Evolutionary conservation across 371 early-diverging fungal species (phyloP).

Genomic region (Mucor ambiguus): DNA sequence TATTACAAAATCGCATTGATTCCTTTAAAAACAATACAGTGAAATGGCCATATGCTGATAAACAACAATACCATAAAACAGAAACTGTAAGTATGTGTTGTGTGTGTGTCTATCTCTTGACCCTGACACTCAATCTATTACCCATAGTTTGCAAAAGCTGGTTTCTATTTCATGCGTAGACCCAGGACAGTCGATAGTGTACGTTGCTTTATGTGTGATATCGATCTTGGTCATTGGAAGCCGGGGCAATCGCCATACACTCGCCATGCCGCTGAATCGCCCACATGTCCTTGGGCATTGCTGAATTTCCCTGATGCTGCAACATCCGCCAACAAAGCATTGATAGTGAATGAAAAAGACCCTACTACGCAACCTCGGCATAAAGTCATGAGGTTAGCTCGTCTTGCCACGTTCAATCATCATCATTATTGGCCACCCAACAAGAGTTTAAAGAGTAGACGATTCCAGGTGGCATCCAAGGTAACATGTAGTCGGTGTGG

Average conservation of each 20-base stretch:
- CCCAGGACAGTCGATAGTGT: conserved; percentile 21
- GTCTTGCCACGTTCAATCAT: conserved; percentile 31
- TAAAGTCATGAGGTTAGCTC: conserved; percentile 19
- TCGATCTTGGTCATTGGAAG: conserved; percentile 36
- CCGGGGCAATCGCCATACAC: conserved; percentile 22
- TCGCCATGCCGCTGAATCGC: conserved; percentile 32
- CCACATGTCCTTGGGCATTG: conserved; percentile 30
- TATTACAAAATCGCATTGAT: conserved; percentile 27
- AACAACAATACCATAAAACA: neutral
- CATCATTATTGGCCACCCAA: conserved; percentile 38
- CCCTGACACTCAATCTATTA: neutral
- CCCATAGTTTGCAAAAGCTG: conserved; percentile 37
- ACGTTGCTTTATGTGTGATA: conserved; percentile 37
- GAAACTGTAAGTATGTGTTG: conserved; percentile 23
- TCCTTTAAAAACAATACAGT: conserved; percentile 20
- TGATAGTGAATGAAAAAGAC: conserved; percentile 5
- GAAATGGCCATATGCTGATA: conserved; percentile 30
- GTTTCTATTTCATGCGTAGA: conserved; percentile 31
- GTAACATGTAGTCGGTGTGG: conserved; percentile 7
- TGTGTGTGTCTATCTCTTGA: too few relatives aligned
- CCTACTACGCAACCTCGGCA: conserved; percentile 9
- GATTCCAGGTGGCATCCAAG: conserved; percentile 18
- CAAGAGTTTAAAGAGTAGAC: neutral
- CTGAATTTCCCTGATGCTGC: conserved; percentile 27
- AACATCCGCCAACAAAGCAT: neutral